These are phyloP conservation scores for Hibiscus trionum DNA, from an alignment of 345 rosid genomes.

Conservation along the genomic window DNA sequence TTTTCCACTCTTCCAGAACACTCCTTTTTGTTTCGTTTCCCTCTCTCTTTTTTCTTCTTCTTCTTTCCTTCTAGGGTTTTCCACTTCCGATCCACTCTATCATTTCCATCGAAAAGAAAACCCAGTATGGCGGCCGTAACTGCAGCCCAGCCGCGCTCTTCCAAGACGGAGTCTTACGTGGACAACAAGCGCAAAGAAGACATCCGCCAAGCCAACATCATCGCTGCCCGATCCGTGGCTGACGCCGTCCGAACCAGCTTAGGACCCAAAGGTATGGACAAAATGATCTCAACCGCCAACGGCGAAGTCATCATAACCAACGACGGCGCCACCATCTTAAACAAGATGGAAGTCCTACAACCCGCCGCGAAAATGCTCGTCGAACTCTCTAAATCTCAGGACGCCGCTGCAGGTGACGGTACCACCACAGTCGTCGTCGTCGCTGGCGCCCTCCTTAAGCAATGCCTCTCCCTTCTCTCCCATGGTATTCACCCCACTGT, in stretches of 20 bases:
- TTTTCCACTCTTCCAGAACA: too few species aligned
- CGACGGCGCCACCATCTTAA: conserved; percentile 94
- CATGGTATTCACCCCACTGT: conserved; percentile 97
- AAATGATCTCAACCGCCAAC: conserved; percentile 82
- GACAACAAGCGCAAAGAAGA: conserved; percentile 96
- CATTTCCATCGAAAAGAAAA: neutral
- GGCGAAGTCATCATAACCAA: conserved; percentile 96
- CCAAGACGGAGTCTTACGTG: conserved; percentile 88
- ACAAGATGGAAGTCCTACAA: conserved; percentile 94
- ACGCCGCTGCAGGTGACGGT: conserved; percentile 93
- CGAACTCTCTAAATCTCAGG: conserved; percentile 92
- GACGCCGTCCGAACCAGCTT: conserved; percentile 88
- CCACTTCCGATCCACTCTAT: neutral
- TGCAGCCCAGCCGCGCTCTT: conserved; percentile 36
- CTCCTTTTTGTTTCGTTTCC: too few species aligned
- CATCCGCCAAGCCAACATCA: conserved; percentile 77
- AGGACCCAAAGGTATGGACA: conserved; percentile 98
- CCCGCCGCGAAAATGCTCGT: conserved; percentile 98
- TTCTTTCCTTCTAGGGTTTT: neutral
- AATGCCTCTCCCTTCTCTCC: conserved; percentile 55
- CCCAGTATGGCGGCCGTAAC: conserved; percentile 27
- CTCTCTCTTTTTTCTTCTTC: neutral
- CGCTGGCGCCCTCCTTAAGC: conserved; percentile 83
- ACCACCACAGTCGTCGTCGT: conserved; percentile 93
- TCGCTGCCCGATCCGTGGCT: conserved; percentile 67